Evolutionary conservation across 2,329 filamentous ascomycete genomes (phyloP), one percentile per base, ranked within the genome.

Genomic region (Aspergillus japonicus): DNA sequence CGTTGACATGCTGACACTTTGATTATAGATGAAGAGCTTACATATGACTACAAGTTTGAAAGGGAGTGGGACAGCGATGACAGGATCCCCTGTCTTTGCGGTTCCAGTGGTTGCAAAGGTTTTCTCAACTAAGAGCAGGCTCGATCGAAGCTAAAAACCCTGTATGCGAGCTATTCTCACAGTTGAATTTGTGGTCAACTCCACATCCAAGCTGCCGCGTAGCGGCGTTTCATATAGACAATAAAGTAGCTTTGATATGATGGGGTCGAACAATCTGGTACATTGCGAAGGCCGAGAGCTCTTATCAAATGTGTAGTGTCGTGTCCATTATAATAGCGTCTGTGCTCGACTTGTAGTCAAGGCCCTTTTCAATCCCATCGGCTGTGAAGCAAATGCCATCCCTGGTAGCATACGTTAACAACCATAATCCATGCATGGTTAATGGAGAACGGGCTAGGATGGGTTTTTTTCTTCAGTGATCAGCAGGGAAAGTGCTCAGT

Each of bases 31-130:
- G 95, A 99, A 80, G 95, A 99, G 82, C 87, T 99, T 75, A 99
- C 95, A 2, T 99, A 99, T 81, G 95, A 99, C 81, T 99, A 99
- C 85, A 99, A 99, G 78, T 99, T 99, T 76, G 95, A 99, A 81
- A 90, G 95, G 69, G 95, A 99, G 78, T 91, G 96, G 71, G 92
- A 92, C 71, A 96, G 92, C 68, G 86, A 92, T 64, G 95, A 99
- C 77, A 91, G 95, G 65, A 97, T 99, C 69, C 95, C 95, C 54
- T 99, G 95, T 81, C 87, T 99, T 54, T 99, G 95, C 77, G 95
- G 95, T 61, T 97, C 94, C 48, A 87, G 93, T 31, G 92, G 92
- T 51, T 99, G 95, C 82, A 99, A 99, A 83, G 95, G 95, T 64
- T 99, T 98, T 82, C 91, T 99, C 78, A 99, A 99, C 80, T 99